phyloP scores from a whole-genome alignment of 257 asterid genomes.

The Solanum verrucosum region DNA sequence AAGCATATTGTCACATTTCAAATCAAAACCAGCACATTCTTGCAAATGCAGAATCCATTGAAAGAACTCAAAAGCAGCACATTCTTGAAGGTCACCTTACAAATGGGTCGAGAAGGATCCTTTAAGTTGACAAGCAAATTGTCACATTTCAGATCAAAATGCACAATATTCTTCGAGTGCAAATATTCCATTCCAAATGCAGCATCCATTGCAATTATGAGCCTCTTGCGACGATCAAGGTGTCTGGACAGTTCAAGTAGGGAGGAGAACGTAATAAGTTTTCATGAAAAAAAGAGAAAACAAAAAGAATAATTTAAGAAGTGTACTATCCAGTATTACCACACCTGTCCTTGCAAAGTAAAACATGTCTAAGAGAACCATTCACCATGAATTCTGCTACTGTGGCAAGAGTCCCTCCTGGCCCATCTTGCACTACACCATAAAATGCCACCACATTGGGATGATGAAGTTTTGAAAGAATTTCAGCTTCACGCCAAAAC shows the following conservation, averaged over 20 bases:
- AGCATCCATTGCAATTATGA: slow-evolving; percentile 7
- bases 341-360: slow-evolving; percentile 8
- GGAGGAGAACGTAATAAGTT: not conserved
- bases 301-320: not conserved
- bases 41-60: not conserved
- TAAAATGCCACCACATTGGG: slow-evolving; percentile 18
- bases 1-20: not conserved
- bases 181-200: slow-evolving; percentile 10
- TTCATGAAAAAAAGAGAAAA: not conserved
- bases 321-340: not conserved
- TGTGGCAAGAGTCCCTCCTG: slow-evolving; percentile 10
- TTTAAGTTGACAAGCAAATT: slow-evolving; percentile 4
- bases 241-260: not conserved
- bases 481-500: slow-evolving; percentile 14
- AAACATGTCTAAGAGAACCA: slow-evolving; percentile 12
- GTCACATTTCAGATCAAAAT: slow-evolving; percentile 8
- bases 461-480: slow-evolving; percentile 12
- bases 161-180: slow-evolving; percentile 5
- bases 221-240: slow-evolving; percentile 6
- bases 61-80: not conserved
- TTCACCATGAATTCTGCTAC: slow-evolving; percentile 15
- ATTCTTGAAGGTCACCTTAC: slow-evolving; percentile 2
- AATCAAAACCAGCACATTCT: not conserved
- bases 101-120: slow-evolving; percentile 6
- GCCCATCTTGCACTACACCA: slow-evolving; percentile 17